Evolutionary conservation across 139 green algal species (phyloP), one percentile per base, ranked within the genome.

Genomic region (Gonium pectorale): DNA sequence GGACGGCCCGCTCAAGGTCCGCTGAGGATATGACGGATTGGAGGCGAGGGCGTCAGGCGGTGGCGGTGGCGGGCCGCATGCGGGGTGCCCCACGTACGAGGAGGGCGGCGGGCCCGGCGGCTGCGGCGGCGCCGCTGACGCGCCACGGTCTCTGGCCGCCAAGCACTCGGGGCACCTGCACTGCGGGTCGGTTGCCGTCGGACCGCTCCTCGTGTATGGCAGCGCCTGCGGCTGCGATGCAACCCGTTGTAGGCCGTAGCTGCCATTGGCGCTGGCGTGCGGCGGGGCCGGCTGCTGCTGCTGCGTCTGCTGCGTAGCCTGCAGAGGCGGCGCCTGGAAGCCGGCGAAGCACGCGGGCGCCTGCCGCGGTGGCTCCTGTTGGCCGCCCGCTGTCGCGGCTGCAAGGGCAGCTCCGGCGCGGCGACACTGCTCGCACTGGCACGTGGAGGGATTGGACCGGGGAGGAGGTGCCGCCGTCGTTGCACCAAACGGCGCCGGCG

Each of bases 391-490:
- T 56, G 49, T 56, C 13, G 49, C 17, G 49, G 49, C 49, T 13
- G 49, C 13, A 56, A 56, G 13, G 49, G 67, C 9, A 22, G 67
- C 40, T 74, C 21, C 67, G 38, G 67, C 67, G 11, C 68, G 68
- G 43, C 41, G 68, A 43, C 68, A 77, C 43, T 62, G 19, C 27
- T 77, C 68, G 31, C 68, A 77, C 11, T 41, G 43, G 26, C 68
- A 77, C 19, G 19, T 9, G 56, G 49, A 26, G 49, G 49, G 13
- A 13, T 56, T 56, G 49, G 13, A 56, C 17, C 17, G 49, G 13
- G 13, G 49, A 17, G 49, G 17, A 56, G 17, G 49, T 56, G 49
- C 13, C 49, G 49, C 13, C 49, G 17, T 26, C 17, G 49, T 17
- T 56, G 49, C 17, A 56, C 13, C 13, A 17, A 17, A 13, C 13